Evolutionary conservation across 2,329 filamentous ascomycete species (phyloP).

Genomic region (Tothia fuscella): DNA sequence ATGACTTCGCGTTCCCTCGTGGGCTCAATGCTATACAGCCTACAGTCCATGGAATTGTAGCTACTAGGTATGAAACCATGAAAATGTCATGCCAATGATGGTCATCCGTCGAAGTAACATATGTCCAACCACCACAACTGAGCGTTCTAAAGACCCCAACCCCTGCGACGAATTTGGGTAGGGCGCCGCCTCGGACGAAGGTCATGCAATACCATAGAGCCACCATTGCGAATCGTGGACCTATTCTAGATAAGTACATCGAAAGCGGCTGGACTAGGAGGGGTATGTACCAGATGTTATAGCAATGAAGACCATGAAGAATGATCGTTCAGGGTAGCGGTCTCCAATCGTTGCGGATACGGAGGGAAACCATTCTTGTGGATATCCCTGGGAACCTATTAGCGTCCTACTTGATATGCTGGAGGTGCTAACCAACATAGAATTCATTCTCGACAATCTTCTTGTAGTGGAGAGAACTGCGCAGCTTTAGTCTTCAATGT

Average conservation of each 20-base stretch:
- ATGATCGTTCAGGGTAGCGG: constrained; percentile 87
- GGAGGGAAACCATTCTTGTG: constrained; percentile 91
- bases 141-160: constrained; percentile 79
- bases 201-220: constrained; percentile 88
- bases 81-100: constrained; percentile 99
- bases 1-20: constrained; percentile 63
- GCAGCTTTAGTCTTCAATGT: neutral
- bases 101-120: constrained; percentile 94
- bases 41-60: constrained; percentile 87
- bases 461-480: constrained; percentile 67
- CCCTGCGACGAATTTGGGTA: constrained; percentile 70
- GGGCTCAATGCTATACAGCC: constrained; percentile 85
- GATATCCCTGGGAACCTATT: constrained; percentile 32
- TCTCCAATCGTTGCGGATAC: constrained; percentile 96
- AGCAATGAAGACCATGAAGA: constrained; percentile 96
- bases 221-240: constrained; percentile 82
- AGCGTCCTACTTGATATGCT: constrained; percentile 10
- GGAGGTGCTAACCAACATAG: constrained; percentile 40
- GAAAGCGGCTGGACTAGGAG: neutral
- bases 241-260: constrained; percentile 28
- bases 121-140: constrained; percentile 96
- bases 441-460: constrained; percentile 98
- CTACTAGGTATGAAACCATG: constrained; percentile 96
- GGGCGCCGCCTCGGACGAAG: constrained; percentile 40
- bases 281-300: constrained; percentile 63